Conservation (phyloP, 345 rosid species). For the Boechera divaricarpa region DNA sequence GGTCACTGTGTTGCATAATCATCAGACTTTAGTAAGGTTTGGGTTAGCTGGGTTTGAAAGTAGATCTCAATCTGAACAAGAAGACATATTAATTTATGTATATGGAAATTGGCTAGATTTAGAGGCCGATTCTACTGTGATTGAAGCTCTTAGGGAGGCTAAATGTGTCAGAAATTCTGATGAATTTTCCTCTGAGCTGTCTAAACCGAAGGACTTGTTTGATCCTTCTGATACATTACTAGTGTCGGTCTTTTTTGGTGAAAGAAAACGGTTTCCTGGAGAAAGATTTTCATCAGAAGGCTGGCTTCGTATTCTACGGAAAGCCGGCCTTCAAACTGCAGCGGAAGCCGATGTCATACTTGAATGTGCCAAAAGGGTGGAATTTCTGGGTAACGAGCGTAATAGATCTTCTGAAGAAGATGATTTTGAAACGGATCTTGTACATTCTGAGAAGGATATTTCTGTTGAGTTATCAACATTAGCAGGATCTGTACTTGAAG, state of each 20-base stretch:
- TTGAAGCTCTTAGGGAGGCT: slow-evolving; percentile 81
- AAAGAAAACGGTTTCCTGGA: slow-evolving; percentile 89
- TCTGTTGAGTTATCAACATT: slow-evolving; percentile 72
- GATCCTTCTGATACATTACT: slow-evolving; percentile 86
- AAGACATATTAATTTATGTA: slow-evolving; percentile 72
- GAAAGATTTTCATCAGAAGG: slow-evolving; percentile 83
- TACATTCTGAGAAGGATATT: slow-evolving; percentile 56
- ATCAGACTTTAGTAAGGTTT: slow-evolving; percentile 83
- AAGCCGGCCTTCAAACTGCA: slow-evolving; percentile 77
- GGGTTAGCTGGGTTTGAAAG: slow-evolving; percentile 79
- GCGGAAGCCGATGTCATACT: slow-evolving; percentile 79
- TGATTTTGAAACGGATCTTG: slow-evolving; percentile 61
- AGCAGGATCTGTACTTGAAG: slow-evolving; percentile 89
- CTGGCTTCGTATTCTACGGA: slow-evolving; percentile 87
- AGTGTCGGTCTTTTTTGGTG: slow-evolving; percentile 80
- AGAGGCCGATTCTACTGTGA: slow-evolving; percentile 68
- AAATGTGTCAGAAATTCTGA: slow-evolving; percentile 78
- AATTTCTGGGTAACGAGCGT: slow-evolving; percentile 69
- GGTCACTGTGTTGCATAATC: slow-evolving; percentile 76
- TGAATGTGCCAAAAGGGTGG: slow-evolving; percentile 87
- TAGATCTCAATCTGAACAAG: slow-evolving; percentile 75
- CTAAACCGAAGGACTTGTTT: slow-evolving; percentile 79
- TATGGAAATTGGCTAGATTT: slow-evolving; percentile 76
- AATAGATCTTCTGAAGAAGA: slow-evolving; percentile 55
- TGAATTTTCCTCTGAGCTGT: slow-evolving; percentile 68